phyloP scores from a whole-genome alignment of 345 rosid species.

The Rhizophora mangle region DNA sequence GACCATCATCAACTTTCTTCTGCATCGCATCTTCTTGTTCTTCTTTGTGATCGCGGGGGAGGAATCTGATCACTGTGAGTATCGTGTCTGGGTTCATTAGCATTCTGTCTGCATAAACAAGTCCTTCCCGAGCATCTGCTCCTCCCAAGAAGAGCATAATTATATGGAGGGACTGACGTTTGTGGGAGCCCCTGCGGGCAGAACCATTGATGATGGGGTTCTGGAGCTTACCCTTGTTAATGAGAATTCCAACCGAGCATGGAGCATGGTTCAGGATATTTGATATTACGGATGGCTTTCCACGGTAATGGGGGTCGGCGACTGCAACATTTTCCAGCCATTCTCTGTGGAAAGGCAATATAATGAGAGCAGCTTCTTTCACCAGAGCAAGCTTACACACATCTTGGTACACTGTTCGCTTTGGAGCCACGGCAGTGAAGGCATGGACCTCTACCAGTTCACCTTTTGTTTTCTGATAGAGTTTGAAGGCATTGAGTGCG shows the following conservation, averaged over 20 bases:
- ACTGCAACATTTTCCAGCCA: constrained; percentile 15
- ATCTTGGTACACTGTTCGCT: constrained; percentile 55
- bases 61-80: not conserved
- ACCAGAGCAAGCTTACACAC: constrained; percentile 56
- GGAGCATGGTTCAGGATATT: constrained; percentile 54
- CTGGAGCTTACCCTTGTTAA: not conserved
- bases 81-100: not conserved
- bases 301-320: constrained; percentile 23
- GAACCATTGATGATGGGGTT: not conserved
- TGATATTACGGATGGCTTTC: constrained; percentile 26
- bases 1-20: not conserved
- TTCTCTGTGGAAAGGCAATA: constrained; percentile 51
- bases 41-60: not conserved
- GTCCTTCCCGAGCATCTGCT: constrained; percentile 1
- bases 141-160: not conserved
- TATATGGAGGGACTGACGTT: no score
- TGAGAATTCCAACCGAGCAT: constrained; percentile 54
- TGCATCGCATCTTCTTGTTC: not conserved
- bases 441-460: constrained; percentile 26
- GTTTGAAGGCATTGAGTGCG: constrained; percentile 39
- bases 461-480: constrained; percentile 36
- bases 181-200: not conserved
- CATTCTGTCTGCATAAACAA: not conserved
- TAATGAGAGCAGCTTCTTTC: constrained; percentile 45
- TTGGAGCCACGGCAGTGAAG: constrained; percentile 44